phyloP scores from a whole-genome alignment of 2,329 filamentous ascomycete genomes.

The Tolypocladium amazonense region DNA sequence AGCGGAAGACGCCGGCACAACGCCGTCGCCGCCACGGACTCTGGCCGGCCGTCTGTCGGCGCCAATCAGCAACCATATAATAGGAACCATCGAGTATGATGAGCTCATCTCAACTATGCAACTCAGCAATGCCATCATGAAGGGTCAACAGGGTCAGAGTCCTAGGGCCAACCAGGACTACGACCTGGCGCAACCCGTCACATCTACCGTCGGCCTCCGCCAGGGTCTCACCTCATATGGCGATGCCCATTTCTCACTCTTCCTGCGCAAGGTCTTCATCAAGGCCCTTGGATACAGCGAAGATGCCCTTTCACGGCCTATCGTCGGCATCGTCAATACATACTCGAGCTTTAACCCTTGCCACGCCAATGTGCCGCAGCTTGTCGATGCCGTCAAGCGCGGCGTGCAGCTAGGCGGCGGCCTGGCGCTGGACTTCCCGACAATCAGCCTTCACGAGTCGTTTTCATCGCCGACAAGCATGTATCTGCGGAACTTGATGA shows the following conservation, averaged over 20 bases:
- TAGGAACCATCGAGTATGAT: not conserved
- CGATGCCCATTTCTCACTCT: slow-evolving; percentile 64
- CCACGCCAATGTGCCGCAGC: slow-evolving; percentile 60
- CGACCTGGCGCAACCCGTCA: slow-evolving; percentile 44
- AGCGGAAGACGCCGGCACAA: not conserved
- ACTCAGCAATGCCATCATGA: not conserved
- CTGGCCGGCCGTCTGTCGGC: not conserved
- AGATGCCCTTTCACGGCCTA: slow-evolving; percentile 57
- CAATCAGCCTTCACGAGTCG: slow-evolving; percentile 59
- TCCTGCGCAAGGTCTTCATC: slow-evolving; percentile 67
- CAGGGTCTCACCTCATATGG: slow-evolving; percentile 60
- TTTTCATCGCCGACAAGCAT: slow-evolving; percentile 65
- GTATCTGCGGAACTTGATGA: slow-evolving; percentile 66
- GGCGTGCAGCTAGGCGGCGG: slow-evolving; percentile 58
- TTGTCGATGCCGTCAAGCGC: slow-evolving; percentile 59
- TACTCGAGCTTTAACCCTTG: slow-evolving; percentile 66
- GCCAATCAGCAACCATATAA: not conserved
- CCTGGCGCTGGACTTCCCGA: slow-evolving; percentile 62
- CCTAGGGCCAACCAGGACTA: slow-evolving; percentile 37
- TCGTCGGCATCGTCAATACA: slow-evolving; percentile 67
- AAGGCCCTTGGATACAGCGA: slow-evolving; percentile 67
- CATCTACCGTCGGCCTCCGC: slow-evolving; percentile 41
- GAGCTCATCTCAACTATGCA: not conserved
- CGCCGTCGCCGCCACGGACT: not conserved
- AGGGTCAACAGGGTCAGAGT: not conserved